A percentile compares a stretch with the other conserved stretches of the same genome.
Conservation (phyloP, 352 stramenopile genomes). For the Globisporangium splendens region DNA sequence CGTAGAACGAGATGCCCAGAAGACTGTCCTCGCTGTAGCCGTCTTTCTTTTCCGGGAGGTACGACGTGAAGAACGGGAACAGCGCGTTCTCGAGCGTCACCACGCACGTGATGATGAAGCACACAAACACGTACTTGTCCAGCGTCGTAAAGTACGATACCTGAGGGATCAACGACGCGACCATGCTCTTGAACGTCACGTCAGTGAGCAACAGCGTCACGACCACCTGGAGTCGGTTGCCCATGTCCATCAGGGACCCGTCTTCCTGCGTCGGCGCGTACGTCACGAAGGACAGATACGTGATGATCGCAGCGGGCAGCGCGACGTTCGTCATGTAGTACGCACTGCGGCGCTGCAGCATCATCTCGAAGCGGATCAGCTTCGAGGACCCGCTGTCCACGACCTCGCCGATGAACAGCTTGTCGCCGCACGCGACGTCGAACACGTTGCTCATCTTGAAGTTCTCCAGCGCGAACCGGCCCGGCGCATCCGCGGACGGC, state of each 20-base stretch:
- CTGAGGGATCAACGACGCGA: slow-evolving; percentile 22
- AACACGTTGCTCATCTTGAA: slow-evolving; percentile 35
- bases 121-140: slow-evolving; percentile 39
- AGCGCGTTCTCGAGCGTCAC: slow-evolving; percentile 32
- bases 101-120: slow-evolving; percentile 26
- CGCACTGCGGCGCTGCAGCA: slow-evolving; percentile 26
- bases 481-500: slow-evolving; percentile 4
- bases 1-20: slow-evolving; percentile 15
- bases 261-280: slow-evolving; percentile 3
- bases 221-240: slow-evolving; percentile 27
- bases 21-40: slow-evolving; percentile 12
- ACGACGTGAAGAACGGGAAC: slow-evolving; percentile 9
- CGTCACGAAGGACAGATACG: slow-evolving; percentile 12
- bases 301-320: slow-evolving; percentile 7
- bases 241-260: background rate
- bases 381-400: slow-evolving; percentile 16
- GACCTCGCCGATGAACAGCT: slow-evolving; percentile 29
- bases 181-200: background rate
- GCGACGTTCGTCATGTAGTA: slow-evolving; percentile 42
- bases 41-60: too few species aligned
- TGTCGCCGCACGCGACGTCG: slow-evolving; percentile 28
- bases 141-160: slow-evolving; percentile 40
- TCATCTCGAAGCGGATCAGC: slow-evolving; percentile 30
- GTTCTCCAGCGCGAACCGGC: slow-evolving; percentile 26
- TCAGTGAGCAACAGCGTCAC: slow-evolving; percentile 34